These are phyloP conservation scores for Fonticula alba DNA, from an alignment of 78 protist genomes.

Conservation along the genomic window DNA sequence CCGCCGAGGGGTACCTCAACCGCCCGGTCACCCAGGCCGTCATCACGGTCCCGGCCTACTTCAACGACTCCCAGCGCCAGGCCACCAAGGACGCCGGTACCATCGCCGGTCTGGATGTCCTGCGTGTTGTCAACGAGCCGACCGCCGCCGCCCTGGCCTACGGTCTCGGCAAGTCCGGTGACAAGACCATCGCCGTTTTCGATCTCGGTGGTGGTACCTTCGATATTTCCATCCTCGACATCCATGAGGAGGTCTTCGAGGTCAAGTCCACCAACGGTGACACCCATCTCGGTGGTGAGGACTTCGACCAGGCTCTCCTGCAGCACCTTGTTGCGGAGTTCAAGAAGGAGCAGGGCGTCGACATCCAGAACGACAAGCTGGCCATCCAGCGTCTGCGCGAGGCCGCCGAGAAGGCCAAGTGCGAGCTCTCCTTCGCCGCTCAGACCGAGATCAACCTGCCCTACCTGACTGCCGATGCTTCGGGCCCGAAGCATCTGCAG, in stretches of 20 bases:
- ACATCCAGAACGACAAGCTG: conserved; percentile 23
- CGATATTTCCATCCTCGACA: conserved; percentile 91
- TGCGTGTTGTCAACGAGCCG: conserved; percentile 98
- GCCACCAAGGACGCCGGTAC: conserved; percentile 97
- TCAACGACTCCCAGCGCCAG: conserved; percentile 97
- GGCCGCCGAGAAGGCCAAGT: conserved; percentile 95
- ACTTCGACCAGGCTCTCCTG: conserved; percentile 72
- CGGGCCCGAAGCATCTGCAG: conserved; percentile 88
- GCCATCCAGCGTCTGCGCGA: conserved; percentile 91
- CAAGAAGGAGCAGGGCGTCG: conserved; percentile 46
- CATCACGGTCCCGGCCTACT: conserved; percentile 98
- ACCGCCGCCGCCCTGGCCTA: conserved; percentile 91
- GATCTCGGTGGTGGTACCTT: conserved; percentile 99
- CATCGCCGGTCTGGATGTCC: conserved; percentile 89
- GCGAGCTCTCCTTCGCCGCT: conserved; percentile 77
- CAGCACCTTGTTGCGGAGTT: conserved; percentile 52
- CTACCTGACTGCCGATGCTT: conserved; percentile 84
- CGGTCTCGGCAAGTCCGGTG: conserved; percentile 51
- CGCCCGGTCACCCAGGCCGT: conserved; percentile 69
- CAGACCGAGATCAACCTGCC: conserved; percentile 87
- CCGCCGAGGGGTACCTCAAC: conserved; percentile 77
- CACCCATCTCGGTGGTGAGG: conserved; percentile 99
- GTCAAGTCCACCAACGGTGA: conserved; percentile 91
- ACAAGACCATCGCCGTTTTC: conserved; percentile 60
- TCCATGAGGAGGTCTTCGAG: conserved; percentile 92